Base-by-base conservation (phyloP, 208 protist species). In the Trypanosoma lewisi region DNA sequence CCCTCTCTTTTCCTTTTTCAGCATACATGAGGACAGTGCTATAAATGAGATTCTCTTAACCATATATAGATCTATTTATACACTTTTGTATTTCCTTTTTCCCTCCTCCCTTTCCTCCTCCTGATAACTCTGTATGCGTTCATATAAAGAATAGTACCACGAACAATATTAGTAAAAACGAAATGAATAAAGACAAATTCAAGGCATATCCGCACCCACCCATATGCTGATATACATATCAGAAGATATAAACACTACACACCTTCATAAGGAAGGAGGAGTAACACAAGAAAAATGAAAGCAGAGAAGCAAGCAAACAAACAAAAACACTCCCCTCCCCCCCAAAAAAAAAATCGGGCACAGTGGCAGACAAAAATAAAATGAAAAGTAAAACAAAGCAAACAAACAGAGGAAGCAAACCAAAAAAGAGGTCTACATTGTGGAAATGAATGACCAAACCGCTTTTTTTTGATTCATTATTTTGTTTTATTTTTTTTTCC, bases 231-330 rank as follows among this genome's bases (percentile, higher is more conserved):
- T 23, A 23, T 8, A 49, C 7, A 23, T 8, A 49, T 8, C 7
- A 49, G 21, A 49, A 49, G n/a, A 23, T 8, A 37, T 16, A 41
- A 41, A 41, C 7, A 41, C 7, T 16, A 41, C 36, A 41, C 36
- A 16, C 7, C 14, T 41, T 14, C 27, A 25, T 37, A 8, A 23
- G 30, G 30, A 34, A 34, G 4, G 25, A 34, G 19, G 19, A n/a
- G 21, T n/a, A 55, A 51, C 6, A 54, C 39, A 64, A 47, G 59
- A 36, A 69, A 27, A 63, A 30, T 19, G n/a, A 62, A 71, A 67
- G 28, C 62, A 49, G 36, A 54, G 31, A 34, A 57, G 45, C 58
- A 47, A 64, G 14, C 33, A 44, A 58, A 39, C 49, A 67, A 56
- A 42, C 14, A 67, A 36, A 34, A 6, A 53, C 25, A 17, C 11